Conservation (phyloP, 2,329 filamentous ascomycete species). For the Cordyceps cateniannulata region DNA sequence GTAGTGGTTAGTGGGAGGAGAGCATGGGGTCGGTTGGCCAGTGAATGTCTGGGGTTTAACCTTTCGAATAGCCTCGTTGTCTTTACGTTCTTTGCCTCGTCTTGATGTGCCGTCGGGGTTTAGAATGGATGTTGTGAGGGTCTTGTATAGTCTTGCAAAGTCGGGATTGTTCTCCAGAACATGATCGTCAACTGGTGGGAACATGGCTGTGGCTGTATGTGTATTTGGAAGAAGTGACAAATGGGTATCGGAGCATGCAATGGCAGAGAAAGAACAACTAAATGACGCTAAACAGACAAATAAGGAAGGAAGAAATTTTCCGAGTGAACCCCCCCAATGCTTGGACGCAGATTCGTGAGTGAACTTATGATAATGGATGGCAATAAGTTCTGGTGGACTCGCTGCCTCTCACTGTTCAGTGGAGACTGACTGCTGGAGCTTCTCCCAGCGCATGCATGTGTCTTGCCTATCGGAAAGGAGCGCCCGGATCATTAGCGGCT, state of each 20-base stretch:
- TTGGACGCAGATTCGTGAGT: background rate
- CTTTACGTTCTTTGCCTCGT: constrained; percentile 41
- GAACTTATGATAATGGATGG: background rate
- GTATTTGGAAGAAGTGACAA: background rate
- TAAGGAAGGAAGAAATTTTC: background rate
- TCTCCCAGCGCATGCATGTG: too few relatives aligned
- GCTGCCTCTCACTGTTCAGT: background rate
- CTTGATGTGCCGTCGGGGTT: constrained; percentile 53
- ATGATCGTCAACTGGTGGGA: constrained; percentile 50
- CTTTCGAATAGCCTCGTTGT: constrained; percentile 42
- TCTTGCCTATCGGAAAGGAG: background rate
- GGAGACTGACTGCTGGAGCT: background rate
- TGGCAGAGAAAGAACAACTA: background rate
- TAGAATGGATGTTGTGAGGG: constrained; percentile 45
- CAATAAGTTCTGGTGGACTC: background rate
- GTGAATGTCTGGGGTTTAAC: constrained; percentile 28
- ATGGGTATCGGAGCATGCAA: constrained; percentile 2
- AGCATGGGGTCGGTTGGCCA: background rate
- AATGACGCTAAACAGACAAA: background rate
- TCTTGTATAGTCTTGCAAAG: constrained; percentile 51
- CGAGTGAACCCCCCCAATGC: background rate
- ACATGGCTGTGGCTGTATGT: constrained; percentile 31
- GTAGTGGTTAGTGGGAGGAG: background rate
- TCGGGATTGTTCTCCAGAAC: constrained; percentile 51
- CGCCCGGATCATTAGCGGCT: constrained; percentile 12